A percentile compares a stretch with the other conserved stretches of the same genome.
Evolutionary conservation across 352 stramenopile genomes (phyloP).

Genomic region (Globisporangium nodosum): DNA sequence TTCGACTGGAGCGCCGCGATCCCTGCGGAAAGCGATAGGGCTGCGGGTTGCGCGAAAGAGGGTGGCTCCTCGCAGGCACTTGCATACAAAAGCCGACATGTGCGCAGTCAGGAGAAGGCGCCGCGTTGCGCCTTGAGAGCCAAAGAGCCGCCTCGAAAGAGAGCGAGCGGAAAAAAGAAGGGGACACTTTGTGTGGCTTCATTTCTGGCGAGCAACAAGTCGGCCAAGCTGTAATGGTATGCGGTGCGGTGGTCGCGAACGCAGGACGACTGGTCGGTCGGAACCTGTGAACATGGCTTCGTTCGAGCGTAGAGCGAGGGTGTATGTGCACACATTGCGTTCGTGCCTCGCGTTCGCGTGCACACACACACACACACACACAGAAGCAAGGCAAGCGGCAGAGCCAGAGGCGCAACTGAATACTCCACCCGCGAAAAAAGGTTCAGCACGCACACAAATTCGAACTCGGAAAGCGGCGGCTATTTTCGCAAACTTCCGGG

Average conservation of each 20-base stretch:
- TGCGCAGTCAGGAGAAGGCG: constrained; percentile 4
- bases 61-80: constrained; percentile 1
- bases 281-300: no score
- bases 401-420: no score
- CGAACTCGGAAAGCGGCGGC: no score
- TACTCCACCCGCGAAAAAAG: no score
- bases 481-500: no score
- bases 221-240: background rate
- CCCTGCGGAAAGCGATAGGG: background rate
- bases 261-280: background rate
- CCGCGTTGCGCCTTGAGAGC: background rate
- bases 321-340: no score
- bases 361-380: no score
- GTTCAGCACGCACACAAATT: no score
- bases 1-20: background rate
- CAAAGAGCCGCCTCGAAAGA: constrained; percentile 3
- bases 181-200: background rate
- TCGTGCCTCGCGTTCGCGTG: no score
- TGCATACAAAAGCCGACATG: constrained; percentile 1
- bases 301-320: no score
- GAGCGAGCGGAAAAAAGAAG: constrained; percentile 1
- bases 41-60: background rate
- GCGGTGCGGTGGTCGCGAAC: no score
- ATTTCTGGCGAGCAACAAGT: background rate
- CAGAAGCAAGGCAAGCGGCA: no score